Percentiles rank a stretch among this genome's conserved stretches.
Conservation (phyloP, 495 filamentous ascomycete genomes). For the Delitschia confertaspora region DNA sequence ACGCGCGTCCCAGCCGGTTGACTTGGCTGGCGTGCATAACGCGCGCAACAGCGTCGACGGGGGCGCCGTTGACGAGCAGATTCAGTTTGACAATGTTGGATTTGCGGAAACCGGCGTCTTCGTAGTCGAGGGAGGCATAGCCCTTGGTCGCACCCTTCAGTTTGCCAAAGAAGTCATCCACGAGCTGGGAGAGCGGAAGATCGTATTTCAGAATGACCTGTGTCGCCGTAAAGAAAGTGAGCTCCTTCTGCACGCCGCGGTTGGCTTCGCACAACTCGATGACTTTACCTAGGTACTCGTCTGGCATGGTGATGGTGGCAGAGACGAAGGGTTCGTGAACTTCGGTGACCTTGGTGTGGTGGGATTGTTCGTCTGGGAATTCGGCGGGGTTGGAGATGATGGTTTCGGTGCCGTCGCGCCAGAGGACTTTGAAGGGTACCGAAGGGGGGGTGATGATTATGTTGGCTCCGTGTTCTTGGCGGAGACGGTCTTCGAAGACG, state of each 20-base stretch:
- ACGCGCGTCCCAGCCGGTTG: constrained; percentile 64
- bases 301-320: constrained; percentile 81
- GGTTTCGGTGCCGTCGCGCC: constrained; percentile 59
- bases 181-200: constrained; percentile 75
- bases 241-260: constrained; percentile 72
- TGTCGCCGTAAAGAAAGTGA: constrained; percentile 86
- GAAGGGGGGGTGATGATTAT: constrained; percentile 97
- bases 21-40: constrained; percentile 77
- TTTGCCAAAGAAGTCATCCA: constrained; percentile 96
- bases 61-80: constrained; percentile 81
- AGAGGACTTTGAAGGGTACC: constrained; percentile 80
- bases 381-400: constrained; percentile 76
- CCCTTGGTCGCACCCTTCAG: constrained; percentile 81
- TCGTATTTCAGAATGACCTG: constrained; percentile 95
- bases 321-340: constrained; percentile 80
- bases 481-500: constrained; percentile 93
- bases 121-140: constrained; percentile 84
- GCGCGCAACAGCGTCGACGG: constrained; percentile 89
- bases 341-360: constrained; percentile 49
- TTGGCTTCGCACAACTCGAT: constrained; percentile 93
- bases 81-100: constrained; percentile 84
- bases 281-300: constrained; percentile 86
- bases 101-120: constrained; percentile 79
- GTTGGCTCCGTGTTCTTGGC: constrained; percentile 86
- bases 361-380: constrained; percentile 68